Evolutionary conservation across 1,139 yeast species (phyloP), one percentile per base, ranked within the genome.

Genomic region (Blastobotrys indianensis): DNA sequence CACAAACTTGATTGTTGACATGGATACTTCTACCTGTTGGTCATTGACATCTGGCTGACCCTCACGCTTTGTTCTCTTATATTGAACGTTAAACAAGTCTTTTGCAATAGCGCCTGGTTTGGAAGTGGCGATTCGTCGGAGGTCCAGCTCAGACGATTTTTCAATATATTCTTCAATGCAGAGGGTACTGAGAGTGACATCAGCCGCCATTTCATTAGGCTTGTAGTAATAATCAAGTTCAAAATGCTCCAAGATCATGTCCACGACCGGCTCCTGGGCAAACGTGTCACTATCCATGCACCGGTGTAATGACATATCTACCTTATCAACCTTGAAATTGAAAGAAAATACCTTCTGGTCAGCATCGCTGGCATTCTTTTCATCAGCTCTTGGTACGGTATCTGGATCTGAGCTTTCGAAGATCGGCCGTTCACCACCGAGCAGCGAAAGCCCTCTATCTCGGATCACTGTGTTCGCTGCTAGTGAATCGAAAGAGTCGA

Each of bases 1-100:
- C 2, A 85, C 83, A 43, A 86, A 74, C 53, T 81, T 80, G 48
- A 94, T 76, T 8, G 95, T 87, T 0, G 96, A 90, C 62, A 94
- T 73, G 45, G 80, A 75, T 43, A 92, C 68, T n/a, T 76, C 73
- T 6, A 90, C 76, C 53, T 77, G 79, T 62, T 87, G 96, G 56
- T 90, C 97, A 60, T 72, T 82, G 0, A 85, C 80, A 55, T 54
- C 59, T 10, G 59, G 55, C 3, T 41, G 39, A 6, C 82, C 90
- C 43, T 85, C 83, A 2, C 62, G 48, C 45, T 59, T 62, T n/a
- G 46, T 48, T 66, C 77, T 29, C 40, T 50, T 51, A 59, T 85
- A 87, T 23, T 75, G 72, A 35, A 90, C 70, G 36, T 73, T 75
- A 58, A 90, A 80, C 41, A 88, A 25, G 23, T 48, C 49, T 20